Evolutionary conservation across 2,329 filamentous ascomycete genomes (phyloP).

Genomic region (Xylariaceae sp.): DNA sequence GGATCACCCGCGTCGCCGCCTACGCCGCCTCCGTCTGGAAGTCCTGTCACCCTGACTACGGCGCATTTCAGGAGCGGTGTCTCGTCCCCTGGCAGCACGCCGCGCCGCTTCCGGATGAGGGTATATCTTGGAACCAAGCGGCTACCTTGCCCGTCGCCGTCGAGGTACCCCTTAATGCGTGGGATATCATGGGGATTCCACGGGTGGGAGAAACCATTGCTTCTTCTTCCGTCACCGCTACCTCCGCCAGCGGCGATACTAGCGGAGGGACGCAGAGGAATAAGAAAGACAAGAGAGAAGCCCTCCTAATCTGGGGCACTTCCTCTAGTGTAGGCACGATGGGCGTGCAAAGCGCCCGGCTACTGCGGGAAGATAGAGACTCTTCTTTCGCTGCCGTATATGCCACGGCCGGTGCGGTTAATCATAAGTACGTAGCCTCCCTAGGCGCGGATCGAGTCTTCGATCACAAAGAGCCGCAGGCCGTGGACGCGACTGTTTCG

Average conservation of each 20-base stretch:
- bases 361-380: slow-evolving; percentile 44
- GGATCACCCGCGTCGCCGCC: slow-evolving; percentile 48
- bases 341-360: slow-evolving; percentile 49
- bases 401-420: slow-evolving; percentile 46
- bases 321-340: slow-evolving; percentile 54
- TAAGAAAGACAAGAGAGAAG: slow-evolving; percentile 41
- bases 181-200: slow-evolving; percentile 47
- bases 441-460: slow-evolving; percentile 50
- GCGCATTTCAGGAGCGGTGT: slow-evolving; percentile 53
- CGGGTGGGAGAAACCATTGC: slow-evolving; percentile 27
- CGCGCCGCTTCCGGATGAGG: slow-evolving; percentile 42
- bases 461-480: slow-evolving; percentile 46
- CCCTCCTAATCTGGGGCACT: slow-evolving; percentile 52
- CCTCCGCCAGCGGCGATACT: background rate
- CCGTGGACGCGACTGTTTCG: slow-evolving; percentile 44
- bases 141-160: slow-evolving; percentile 50
- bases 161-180: slow-evolving; percentile 47
- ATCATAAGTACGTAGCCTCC: slow-evolving; percentile 44
- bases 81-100: slow-evolving; percentile 52
- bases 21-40: slow-evolving; percentile 51
- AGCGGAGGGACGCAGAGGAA: slow-evolving; percentile 33
- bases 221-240: slow-evolving; percentile 5
- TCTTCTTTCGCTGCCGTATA: slow-evolving; percentile 50
- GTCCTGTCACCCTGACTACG: slow-evolving; percentile 52
- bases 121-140: slow-evolving; percentile 49